A percentile compares a stretch with the other conserved stretches of the same genome.
phyloP scores from a whole-genome alignment of 139 green algal species.

The Micractinium conductrix region DNA sequence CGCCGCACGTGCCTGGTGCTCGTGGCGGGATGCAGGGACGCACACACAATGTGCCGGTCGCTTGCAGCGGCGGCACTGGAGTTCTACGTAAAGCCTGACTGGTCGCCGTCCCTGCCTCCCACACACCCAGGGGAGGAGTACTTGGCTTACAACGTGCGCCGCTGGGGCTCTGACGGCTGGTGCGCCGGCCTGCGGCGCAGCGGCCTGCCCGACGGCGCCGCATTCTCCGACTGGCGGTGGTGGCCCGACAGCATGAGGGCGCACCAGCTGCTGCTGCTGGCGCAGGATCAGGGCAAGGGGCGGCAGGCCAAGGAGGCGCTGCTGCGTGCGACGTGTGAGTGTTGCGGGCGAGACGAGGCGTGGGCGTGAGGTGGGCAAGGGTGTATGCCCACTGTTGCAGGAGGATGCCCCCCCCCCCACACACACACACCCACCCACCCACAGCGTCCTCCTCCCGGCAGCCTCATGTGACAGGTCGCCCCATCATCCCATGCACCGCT shows the following conservation, averaged over 20 bases:
- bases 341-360: neutral
- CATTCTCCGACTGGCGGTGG: neutral
- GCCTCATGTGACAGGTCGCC: too few species aligned
- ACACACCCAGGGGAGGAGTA: constrained; percentile 9
- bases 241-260: constrained; percentile 10
- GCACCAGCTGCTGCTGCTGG: constrained; percentile 29
- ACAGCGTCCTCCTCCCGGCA: too few species aligned
- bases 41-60: neutral
- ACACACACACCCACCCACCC: too few species aligned
- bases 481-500: neutral
- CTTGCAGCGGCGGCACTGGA: neutral
- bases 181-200: neutral
- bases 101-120: neutral
- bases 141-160: constrained; percentile 6
- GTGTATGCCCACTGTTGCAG: neutral
- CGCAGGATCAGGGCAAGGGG: constrained; percentile 8
- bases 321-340: constrained; percentile 9
- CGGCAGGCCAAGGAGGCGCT: constrained; percentile 17
- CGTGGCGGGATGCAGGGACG: too few species aligned
- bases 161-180: constrained; percentile 18
- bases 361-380: neutral
- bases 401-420: too few species aligned
- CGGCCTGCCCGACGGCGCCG: neutral
- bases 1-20: too few species aligned
- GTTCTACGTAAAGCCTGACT: neutral